Conservation (phyloP, 1,284 basidiomycete genomes). For the Malassezia furfur region DNA sequence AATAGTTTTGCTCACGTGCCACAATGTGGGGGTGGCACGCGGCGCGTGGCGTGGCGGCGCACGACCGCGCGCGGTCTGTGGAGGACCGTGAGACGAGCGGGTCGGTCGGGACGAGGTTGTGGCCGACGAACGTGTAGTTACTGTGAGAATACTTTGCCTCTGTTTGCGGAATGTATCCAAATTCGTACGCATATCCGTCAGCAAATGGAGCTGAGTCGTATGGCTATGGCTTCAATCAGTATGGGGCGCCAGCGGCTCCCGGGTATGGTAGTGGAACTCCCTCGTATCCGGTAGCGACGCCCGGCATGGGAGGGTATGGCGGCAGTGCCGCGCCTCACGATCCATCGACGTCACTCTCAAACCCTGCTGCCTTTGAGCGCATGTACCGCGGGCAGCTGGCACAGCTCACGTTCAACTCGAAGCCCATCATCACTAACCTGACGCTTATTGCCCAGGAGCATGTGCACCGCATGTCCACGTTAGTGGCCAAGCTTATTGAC, state of each 20-base stretch:
- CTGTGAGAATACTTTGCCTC: neutral
- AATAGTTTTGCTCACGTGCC: constrained; percentile 9
- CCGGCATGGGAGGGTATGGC: neutral
- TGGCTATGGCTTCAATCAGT: constrained; percentile 1
- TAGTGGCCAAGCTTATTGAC: constrained; percentile 79
- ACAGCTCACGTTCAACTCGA: constrained; percentile 85
- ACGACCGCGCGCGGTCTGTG: neutral
- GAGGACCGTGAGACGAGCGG: neutral
- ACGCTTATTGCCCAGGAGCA: constrained; percentile 87
- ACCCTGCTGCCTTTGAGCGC: constrained; percentile 62
- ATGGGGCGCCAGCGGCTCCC: neutral
- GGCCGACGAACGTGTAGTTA: neutral
- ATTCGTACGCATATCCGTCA: constrained; percentile 4
- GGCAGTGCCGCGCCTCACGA: constrained; percentile 8
- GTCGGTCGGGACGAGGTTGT: neutral
- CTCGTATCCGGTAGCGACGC: neutral
- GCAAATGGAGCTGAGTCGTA: constrained; percentile 1
- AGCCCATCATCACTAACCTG: constrained; percentile 87
- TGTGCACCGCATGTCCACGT: constrained; percentile 62
- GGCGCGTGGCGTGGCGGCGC: neutral
- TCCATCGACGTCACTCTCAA: constrained; percentile 15
- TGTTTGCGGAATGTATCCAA: neutral
- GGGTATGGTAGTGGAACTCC: neutral
- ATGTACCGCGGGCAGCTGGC: constrained; percentile 59
- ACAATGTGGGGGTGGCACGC: neutral